Evolutionary conservation across 2,329 filamentous ascomycete species (phyloP).

Genomic region (Chaetothyriales sp.): DNA sequence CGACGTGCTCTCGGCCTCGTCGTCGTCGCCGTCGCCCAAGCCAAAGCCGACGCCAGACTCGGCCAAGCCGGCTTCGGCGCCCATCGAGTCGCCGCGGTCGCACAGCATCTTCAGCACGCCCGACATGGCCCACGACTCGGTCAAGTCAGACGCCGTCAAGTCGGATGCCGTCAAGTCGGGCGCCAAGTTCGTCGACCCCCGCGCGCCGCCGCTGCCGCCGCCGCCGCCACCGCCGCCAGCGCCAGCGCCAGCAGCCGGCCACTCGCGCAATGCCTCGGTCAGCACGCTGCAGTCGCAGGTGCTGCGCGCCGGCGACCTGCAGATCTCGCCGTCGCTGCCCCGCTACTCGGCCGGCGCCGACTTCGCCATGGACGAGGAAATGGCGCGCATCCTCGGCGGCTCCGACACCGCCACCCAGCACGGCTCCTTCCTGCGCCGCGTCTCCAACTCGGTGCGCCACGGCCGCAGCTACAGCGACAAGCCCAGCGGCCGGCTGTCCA

Average conservation of each 20-base stretch:
- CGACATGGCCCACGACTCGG: too few relatives aligned
- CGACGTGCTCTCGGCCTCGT: constrained; percentile 21
- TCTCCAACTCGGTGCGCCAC: constrained; percentile 89
- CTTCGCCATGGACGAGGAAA: constrained; percentile 90
- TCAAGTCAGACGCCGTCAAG: too few relatives aligned
- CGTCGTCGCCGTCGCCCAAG: constrained; percentile 6
- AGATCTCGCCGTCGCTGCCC: constrained; percentile 53
- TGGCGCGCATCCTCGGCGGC: constrained; percentile 72
- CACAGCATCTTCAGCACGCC: constrained; percentile 29
- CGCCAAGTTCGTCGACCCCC: constrained; percentile 46
- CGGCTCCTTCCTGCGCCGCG: constrained; percentile 69
- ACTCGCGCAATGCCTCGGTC: constrained; percentile 36
- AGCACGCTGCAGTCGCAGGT: constrained; percentile 29
- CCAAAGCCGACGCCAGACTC: constrained; percentile 4
- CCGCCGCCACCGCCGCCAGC: constrained; percentile 35
- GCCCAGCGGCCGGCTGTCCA: constrained; percentile 39
- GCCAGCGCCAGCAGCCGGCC: constrained; percentile 31
- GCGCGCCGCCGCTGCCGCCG: constrained; percentile 43
- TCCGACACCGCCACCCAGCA: constrained; percentile 47
- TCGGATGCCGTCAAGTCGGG: constrained; percentile 25
- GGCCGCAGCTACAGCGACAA: constrained; percentile 72
- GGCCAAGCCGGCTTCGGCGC: too few relatives aligned
- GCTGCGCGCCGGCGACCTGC: constrained; percentile 29
- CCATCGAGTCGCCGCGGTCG: constrained; percentile 17
- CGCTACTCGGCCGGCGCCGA: constrained; percentile 67